These are phyloP conservation scores for Tetraselmis chui DNA, from an alignment of 139 green algal genomes.

Conservation along the genomic window DNA sequence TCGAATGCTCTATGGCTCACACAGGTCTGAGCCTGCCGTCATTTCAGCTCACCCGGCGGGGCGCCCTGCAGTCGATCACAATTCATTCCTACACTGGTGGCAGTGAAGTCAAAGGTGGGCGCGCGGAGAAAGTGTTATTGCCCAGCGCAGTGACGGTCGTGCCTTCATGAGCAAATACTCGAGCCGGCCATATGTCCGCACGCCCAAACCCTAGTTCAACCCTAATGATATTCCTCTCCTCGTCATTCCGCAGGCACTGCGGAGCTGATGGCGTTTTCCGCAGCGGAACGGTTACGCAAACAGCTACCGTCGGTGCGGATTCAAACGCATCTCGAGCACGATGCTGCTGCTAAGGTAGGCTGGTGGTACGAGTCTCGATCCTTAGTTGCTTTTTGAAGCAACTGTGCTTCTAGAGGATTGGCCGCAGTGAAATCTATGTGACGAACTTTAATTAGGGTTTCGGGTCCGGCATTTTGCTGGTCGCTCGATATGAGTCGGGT, in stretches of 20 bases:
- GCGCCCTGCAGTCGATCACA: slow-evolving; percentile 21
- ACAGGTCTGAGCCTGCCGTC: slow-evolving; percentile 30
- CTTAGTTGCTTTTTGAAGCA: no score
- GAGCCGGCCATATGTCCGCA: no score
- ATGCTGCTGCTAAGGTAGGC: neutral
- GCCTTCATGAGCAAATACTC: no score
- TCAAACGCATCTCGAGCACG: neutral
- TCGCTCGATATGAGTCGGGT: neutral
- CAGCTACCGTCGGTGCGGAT: neutral
- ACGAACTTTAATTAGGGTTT: no score
- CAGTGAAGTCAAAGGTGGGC: neutral
- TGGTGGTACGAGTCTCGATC: no score
- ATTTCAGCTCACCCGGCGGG: slow-evolving; percentile 38
- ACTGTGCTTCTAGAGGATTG: no score
- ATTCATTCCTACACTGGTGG: neutral
- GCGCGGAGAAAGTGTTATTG: no score
- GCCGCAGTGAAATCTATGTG: no score
- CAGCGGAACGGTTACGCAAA: neutral
- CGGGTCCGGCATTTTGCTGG: neutral
- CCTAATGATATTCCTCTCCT: no score
- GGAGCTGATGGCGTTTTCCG: neutral
- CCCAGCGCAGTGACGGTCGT: no score
- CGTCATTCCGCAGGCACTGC: neutral
- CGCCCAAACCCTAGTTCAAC: no score
- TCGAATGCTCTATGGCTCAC: no score